phyloP scores from a whole-genome alignment of 164 flowering plant species.

The Stephania yunnanensis region DNA sequence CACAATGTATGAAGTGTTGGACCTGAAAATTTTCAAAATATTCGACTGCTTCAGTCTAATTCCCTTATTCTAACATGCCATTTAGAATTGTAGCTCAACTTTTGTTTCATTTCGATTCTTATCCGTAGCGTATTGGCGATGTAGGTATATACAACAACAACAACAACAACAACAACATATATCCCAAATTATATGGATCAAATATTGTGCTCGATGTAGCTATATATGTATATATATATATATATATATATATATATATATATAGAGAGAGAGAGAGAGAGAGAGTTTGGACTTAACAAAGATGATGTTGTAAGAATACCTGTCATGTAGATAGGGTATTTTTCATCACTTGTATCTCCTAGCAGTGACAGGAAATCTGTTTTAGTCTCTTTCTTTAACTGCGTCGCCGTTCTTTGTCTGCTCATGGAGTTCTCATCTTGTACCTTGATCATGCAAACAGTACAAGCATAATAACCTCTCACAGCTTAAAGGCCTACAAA shows the following conservation, averaged over 20 bases:
- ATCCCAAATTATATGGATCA: too few species aligned
- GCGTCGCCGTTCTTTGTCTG: constrained; percentile 56
- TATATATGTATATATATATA: too few species aligned
- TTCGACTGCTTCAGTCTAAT: too few species aligned
- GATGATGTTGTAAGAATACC: constrained; percentile 27
- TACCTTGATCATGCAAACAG: constrained; percentile 26
- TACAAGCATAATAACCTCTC: not conserved
- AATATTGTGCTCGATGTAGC: too few species aligned
- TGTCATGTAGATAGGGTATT: constrained; percentile 71
- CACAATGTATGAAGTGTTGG: constrained; percentile 65
- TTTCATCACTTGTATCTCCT: constrained; percentile 43
- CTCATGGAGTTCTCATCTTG: constrained; percentile 64
- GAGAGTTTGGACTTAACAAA: not conserved
- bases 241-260: too few species aligned
- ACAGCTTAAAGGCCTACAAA: not conserved
- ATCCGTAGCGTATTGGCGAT: too few species aligned
- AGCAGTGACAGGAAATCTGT: constrained; percentile 56
- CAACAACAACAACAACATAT: too few species aligned
- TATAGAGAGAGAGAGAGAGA: too few species aligned
- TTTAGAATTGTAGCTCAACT: too few species aligned
- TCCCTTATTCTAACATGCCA: too few species aligned
- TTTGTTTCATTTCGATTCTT: too few species aligned
- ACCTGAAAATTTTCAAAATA: constrained; percentile 38
- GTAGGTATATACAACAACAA: too few species aligned
- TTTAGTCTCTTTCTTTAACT: constrained; percentile 48